These are phyloP conservation scores for Trichosporon inkin DNA, from an alignment of 1,284 basidiomycete species.

Conservation along the genomic window DNA sequence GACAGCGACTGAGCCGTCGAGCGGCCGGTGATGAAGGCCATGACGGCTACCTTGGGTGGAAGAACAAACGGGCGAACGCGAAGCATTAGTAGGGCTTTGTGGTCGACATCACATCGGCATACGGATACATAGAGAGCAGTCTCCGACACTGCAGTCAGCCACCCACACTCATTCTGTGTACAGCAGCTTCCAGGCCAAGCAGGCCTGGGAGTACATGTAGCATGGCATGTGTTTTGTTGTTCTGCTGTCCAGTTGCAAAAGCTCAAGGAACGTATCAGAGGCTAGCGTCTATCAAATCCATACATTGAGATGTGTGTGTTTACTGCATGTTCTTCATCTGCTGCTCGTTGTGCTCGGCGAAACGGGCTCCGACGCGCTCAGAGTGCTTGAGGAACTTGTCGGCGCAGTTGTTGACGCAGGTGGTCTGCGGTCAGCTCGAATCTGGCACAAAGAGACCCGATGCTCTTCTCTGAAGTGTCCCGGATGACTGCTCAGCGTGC, in stretches of 20 bases:
- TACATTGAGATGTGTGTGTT: background rate
- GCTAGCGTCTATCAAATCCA: background rate
- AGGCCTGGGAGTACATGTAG: background rate
- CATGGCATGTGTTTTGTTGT: slow-evolving; percentile 1
- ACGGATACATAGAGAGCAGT: slow-evolving; percentile 2
- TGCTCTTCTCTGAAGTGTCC: too few relatives aligned
- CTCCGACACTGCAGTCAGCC: too few relatives aligned
- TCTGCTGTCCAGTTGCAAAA: background rate
- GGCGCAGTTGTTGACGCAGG: slow-evolving; percentile 60
- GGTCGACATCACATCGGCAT: background rate
- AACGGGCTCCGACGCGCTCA: slow-evolving; percentile 86
- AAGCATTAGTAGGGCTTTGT: background rate
- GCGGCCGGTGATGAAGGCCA: slow-evolving; percentile 26
- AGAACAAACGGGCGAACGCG: slow-evolving; percentile 6
- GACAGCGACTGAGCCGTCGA: slow-evolving; percentile 21
- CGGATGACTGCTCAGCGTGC: too few relatives aligned
- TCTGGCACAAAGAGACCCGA: background rate
- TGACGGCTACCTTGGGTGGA: slow-evolving; percentile 38
- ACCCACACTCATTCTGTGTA: background rate
- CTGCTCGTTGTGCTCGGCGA: slow-evolving; percentile 76
- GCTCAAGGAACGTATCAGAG: background rate
- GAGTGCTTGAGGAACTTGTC: slow-evolving; percentile 98
- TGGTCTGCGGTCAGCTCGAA: slow-evolving; percentile 46
- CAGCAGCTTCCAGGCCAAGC: background rate
- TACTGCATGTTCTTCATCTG: slow-evolving; percentile 13